Evolutionary conservation across 2,329 filamentous ascomycete genomes (phyloP).

Genomic region (Thelonectria blattea): DNA sequence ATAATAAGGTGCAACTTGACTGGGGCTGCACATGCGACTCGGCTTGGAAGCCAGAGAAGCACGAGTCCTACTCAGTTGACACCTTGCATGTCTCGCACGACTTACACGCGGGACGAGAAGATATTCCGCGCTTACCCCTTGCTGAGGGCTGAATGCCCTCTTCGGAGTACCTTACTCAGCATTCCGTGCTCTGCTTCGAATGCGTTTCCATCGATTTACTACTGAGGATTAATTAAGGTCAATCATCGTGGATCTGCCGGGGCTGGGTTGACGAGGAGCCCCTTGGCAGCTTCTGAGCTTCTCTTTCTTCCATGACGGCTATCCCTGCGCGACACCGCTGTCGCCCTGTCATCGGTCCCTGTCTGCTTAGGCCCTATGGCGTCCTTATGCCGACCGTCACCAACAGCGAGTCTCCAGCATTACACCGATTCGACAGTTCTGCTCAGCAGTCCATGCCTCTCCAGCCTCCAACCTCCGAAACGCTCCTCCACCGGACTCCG

Average conservation of each 20-base stretch:
- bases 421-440: background rate
- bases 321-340: slow-evolving; percentile 1
- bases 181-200: background rate
- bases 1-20: slow-evolving; percentile 5
- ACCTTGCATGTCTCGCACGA: slow-evolving; percentile 10
- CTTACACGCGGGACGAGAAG: slow-evolving; percentile 1
- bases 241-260: slow-evolving; percentile 8
- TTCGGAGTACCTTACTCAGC: background rate
- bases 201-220: background rate
- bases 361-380: background rate
- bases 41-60: background rate
- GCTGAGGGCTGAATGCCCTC: background rate
- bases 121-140: background rate
- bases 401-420: slow-evolving; percentile 5
- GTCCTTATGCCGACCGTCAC: background rate
- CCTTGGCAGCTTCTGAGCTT: background rate
- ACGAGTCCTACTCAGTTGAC: slow-evolving; percentile 7
- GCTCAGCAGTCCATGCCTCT: slow-evolving; percentile 4
- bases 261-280: background rate
- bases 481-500: slow-evolving; percentile 12
- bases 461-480: slow-evolving; percentile 13
- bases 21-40: background rate
- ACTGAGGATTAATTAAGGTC: slow-evolving; percentile 7
- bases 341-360: background rate
- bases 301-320: background rate